phyloP scores from a whole-genome alignment of 768 basidiomycete species.

The Suillus paluster region DNA sequence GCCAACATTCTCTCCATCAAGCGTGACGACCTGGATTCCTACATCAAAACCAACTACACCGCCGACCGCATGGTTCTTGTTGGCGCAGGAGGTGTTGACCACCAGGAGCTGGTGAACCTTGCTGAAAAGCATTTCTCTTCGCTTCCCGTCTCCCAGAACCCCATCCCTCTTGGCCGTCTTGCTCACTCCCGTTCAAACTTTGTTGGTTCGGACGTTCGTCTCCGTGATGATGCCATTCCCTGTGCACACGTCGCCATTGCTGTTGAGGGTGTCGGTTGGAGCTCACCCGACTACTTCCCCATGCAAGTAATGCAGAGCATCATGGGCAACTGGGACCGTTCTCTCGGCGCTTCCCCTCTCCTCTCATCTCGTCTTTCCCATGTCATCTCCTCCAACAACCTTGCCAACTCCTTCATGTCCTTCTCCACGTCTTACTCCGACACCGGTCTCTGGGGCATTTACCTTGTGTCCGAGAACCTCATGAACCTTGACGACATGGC shows the following conservation, averaged over 20 bases:
- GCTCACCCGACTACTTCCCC: constrained; percentile 97
- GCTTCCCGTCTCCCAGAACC: constrained; percentile 85
- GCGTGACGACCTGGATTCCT: constrained; percentile 83
- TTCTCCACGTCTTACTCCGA: constrained; percentile 99
- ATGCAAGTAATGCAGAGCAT: constrained; percentile 99
- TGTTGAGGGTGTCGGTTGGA: constrained; percentile 98
- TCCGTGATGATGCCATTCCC: constrained; percentile 89
- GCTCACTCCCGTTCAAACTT: constrained; percentile 81
- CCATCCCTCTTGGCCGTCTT: constrained; percentile 84
- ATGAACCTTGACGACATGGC: constrained; percentile 90
- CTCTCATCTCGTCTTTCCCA: constrained; percentile 91
- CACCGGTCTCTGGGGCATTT: constrained; percentile 99
- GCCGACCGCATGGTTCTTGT: constrained; percentile 99
- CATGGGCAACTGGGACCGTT: constrained; percentile 99
- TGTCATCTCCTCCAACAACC: constrained; percentile 89
- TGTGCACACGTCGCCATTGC: constrained; percentile 96
- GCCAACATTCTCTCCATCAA: constrained; percentile 95
- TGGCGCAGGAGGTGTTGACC: constrained; percentile 94
- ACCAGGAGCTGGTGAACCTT: constrained; percentile 89
- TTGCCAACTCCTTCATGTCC: constrained; percentile 99
- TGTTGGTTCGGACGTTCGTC: constrained; percentile 92
- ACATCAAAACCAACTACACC: constrained; percentile 98
- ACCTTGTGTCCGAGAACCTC: constrained; percentile 94
- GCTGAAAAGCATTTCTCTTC: constrained; percentile 92
- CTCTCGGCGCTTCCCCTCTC: constrained; percentile 86